Percentiles rank a stretch among this genome's conserved stretches.
phyloP scores from a whole-genome alignment of 345 rosid species.

The Ailanthus altissimus region DNA sequence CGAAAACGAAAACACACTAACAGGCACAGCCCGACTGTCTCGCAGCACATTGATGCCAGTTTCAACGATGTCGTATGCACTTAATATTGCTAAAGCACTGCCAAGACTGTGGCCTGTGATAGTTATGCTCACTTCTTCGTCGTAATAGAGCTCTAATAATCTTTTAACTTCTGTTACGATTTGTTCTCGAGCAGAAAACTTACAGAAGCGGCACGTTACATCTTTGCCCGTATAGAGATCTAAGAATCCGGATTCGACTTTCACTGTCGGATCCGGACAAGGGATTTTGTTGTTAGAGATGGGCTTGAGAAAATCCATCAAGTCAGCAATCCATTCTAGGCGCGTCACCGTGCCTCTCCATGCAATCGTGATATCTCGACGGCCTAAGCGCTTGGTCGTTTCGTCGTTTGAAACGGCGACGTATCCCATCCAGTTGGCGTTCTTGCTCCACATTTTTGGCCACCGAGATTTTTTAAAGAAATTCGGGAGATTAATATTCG shows the following conservation, averaged over 20 bases:
- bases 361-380: conserved; percentile 67
- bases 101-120: conserved; percentile 87
- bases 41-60: conserved; percentile 47
- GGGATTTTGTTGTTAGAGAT: conserved; percentile 50
- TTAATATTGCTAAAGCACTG: conserved; percentile 68
- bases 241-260: conserved; percentile 80
- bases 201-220: conserved; percentile 55
- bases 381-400: conserved; percentile 49
- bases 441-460: conserved; percentile 84
- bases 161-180: conserved; percentile 59
- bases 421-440: conserved; percentile 90
- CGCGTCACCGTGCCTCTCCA: conserved; percentile 88
- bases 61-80: conserved; percentile 76
- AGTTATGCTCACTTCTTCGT: conserved; percentile 67
- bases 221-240: conserved; percentile 78
- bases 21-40: conserved; percentile 45
- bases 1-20: conserved; percentile 55
- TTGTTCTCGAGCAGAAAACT: conserved; percentile 73
- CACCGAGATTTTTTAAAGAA: conserved; percentile 80
- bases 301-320: conserved; percentile 71
- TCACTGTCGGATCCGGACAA: conserved; percentile 65
- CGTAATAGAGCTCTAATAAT: conserved; percentile 42
- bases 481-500: conserved; percentile 72
- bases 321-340: conserved; percentile 74
- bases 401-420: conserved; percentile 72